Evolutionary conservation across 2,329 filamentous ascomycete species (phyloP).

Genomic region (Diaporthe vaccinii): DNA sequence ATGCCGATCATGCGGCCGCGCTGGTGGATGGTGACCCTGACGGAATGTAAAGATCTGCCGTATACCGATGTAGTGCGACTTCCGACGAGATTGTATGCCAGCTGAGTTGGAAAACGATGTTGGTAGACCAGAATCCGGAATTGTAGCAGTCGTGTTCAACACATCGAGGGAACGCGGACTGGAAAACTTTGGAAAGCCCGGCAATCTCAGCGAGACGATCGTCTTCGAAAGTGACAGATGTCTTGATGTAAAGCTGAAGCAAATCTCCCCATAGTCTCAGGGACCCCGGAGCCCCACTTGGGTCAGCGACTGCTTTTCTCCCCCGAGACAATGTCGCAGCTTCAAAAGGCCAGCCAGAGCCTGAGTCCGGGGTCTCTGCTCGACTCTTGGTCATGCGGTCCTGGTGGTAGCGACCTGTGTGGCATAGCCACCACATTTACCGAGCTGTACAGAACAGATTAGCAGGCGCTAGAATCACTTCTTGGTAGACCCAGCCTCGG

Average conservation of each 20-base stretch:
- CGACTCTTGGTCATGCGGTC: background rate
- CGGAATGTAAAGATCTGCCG: background rate
- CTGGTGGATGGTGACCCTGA: slow-evolving; percentile 12
- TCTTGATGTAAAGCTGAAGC: background rate
- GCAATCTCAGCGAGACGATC: background rate
- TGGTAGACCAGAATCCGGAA: background rate
- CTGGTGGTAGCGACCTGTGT: background rate
- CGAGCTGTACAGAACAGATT: background rate
- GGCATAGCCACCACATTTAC: slow-evolving; percentile 15
- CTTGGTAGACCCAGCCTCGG: slow-evolving; percentile 29
- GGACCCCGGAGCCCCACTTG: rapidly evolving
- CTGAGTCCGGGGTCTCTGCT: no score
- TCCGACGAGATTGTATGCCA: background rate
- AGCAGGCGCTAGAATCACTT: slow-evolving; percentile 2
- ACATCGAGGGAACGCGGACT: background rate
- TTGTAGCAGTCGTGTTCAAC: background rate
- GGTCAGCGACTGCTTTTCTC: background rate
- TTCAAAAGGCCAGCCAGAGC: background rate
- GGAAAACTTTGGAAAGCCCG: background rate
- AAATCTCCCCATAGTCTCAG: background rate
- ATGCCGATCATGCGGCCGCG: no score
- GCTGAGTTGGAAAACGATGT: background rate
- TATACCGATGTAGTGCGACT: background rate
- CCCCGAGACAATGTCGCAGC: background rate
- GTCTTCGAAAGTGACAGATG: background rate